Conservation (phyloP, 2,329 filamentous ascomycete species). For the Aspergillus fijiensis region DNA sequence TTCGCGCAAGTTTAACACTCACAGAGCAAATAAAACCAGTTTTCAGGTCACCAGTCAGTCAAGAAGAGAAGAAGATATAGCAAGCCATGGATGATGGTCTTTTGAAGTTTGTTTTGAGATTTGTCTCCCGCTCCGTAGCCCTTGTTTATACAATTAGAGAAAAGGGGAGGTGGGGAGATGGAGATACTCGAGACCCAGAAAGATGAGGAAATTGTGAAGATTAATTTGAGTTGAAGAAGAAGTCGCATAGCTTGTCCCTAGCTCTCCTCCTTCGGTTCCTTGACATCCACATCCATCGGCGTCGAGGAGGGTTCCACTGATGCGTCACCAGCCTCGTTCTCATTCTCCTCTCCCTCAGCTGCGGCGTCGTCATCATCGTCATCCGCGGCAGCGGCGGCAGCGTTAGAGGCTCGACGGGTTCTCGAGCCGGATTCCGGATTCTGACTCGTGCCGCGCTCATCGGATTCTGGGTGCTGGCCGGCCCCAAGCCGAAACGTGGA, state of each 20-base stretch:
- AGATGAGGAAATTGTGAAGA: constrained; percentile 7
- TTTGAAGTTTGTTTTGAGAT: neutral
- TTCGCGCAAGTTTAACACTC: too few species aligned
- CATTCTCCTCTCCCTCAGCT: neutral
- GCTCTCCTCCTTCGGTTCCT: constrained; percentile 36
- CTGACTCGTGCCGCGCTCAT: constrained; percentile 18
- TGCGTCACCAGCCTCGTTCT: constrained; percentile 17
- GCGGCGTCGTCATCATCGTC: constrained; percentile 14
- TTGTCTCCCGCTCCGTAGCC: too few species aligned
- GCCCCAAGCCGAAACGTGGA: constrained; percentile 38
- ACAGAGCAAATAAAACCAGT: too few species aligned
- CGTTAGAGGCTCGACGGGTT: neutral
- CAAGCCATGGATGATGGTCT: too few species aligned
- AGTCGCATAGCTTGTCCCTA: constrained; percentile 11
- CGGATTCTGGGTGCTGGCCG: neutral
- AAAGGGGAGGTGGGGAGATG: too few species aligned
- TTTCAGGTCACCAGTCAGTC: too few species aligned
- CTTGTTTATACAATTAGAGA: too few species aligned
- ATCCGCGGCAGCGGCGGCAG: neutral
- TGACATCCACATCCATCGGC: constrained; percentile 41
- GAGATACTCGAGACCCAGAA: constrained; percentile 6
- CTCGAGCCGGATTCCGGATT: constrained; percentile 21
- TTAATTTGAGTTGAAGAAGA: neutral
- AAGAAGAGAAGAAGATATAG: too few species aligned
- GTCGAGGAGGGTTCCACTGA: constrained; percentile 24